Evolutionary conservation across 179 eudicot species (phyloP), one percentile per base, ranked within the genome.

Genomic region (Sideroxylon spinosum): DNA sequence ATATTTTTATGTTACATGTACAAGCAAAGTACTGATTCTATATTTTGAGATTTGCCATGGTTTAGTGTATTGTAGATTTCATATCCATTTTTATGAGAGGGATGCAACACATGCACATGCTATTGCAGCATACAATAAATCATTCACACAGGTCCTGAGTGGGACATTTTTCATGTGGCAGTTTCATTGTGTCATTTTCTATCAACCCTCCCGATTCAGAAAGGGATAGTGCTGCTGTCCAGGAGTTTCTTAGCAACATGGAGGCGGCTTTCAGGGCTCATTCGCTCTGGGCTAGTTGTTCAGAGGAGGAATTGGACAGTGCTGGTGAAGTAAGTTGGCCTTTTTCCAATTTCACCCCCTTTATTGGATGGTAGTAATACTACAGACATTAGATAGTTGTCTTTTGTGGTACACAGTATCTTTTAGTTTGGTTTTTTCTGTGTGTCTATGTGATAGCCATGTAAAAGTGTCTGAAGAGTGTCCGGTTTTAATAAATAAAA

Each of bases 261-360:
- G 98, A 95, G 85, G 87, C 88, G 25, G 95, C 98, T 80, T 95
- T 95, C 79, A 84, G 91, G 81, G 93, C 95, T 73, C 98, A 95
- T 84, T 82, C 98, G 11, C 98, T 95, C 77, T 95, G 98, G 98
- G 92, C 92, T 48, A 93, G 92, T 78, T 89, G 97, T 76, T 91
- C 97, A 50, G 98, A 95, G 82, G 98, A 93, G 83, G 98, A 95
- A 83, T 86, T 95, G 74, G 98, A 95, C 63, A 90, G 97, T 81
- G 98, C 98, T 60, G 98, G 95, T 82, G 98, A 95, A 82, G 98
- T 94, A 83, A 88, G 98, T 90, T 32, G 14, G 57, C 59, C 61
- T 77, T 78, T 49, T 68, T 37, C 29, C 26, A 12, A 7, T 19
- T 80, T 68, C 11, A 28, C 11, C 25, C 7, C 16, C 53, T 68